Base-by-base conservation (phyloP, 1,284 basidiomycete genomes). In the Wolfiporia cocos region DNA sequence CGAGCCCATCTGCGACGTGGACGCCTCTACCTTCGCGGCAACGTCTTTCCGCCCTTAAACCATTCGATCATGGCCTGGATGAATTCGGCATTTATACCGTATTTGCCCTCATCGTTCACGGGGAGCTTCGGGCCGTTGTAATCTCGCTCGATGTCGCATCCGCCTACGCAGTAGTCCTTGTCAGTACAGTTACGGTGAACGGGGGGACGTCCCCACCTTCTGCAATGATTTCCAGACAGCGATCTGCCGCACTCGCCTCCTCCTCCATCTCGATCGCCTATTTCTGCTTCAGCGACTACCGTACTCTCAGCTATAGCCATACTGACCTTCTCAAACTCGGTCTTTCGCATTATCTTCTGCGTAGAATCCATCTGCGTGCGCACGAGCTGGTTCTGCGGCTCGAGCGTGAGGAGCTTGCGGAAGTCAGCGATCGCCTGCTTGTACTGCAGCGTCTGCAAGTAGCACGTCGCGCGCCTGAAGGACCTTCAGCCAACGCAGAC, bases 191-290 rank as follows among this genome's bases (percentile, higher is more conserved):
- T 33, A 15, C 37, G 38, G 12, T 19, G 14, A 5, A 34, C 5
- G 34, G 12, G 23, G 7, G 7, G 15, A 5, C n/a, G n/a, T n/a
- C 17, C 28, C 23, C 30, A 78, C 90, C 92, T 64, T 91, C 80
- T 1, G 74, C 70, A 47, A 96, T 90, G 38, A 92, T 87, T 52
- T 87, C 81, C 15, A 71, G 56, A 59, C 89, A 91, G 53, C 83
- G 73, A 20, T 78, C 70, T 0, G 82, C 81, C 0, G 87, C 74
- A 41, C 72, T 77, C 62, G 91, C 85, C 58, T 92, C 89, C 49
- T 90, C 92, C 56, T 90, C 89, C 42, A 88, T 71, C 54, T 91
- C 88, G 49, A 96, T 96, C 14, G 92, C 92, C 86, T 89, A 34
- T 37, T 28, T 7, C 26, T 9, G 9, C 14, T 9, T 28, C 26